phyloP scores from a whole-genome alignment of 257 asterid genomes.

The Solanum chaucha region DNA sequence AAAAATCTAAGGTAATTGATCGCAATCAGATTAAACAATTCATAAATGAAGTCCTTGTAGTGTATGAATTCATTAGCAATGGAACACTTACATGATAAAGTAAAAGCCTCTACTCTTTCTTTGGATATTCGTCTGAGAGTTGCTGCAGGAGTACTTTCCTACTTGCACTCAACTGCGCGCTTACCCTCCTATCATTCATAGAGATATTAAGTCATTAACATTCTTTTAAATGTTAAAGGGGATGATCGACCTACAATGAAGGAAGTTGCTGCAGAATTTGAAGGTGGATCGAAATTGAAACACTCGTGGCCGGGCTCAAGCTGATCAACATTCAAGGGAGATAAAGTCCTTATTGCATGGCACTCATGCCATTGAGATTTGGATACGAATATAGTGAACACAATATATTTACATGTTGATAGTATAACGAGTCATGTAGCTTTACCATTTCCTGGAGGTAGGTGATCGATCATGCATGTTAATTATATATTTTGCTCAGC shows the following conservation, averaged over 20 bases:
- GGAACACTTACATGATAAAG: constrained; percentile 16
- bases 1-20: not conserved
- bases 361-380: not conserved
- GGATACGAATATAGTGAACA: not conserved
- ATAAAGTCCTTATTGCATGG: not conserved
- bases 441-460: constrained; percentile 1
- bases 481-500: not conserved
- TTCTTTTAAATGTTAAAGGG: constrained; percentile 19
- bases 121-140: constrained; percentile 19
- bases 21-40: constrained; percentile 20
- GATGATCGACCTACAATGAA: constrained; percentile 41
- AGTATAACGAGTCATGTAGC: constrained; percentile 1
- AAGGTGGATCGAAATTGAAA: constrained; percentile 7
- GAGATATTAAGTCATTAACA: constrained; percentile 26
- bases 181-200: constrained; percentile 31
- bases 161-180: constrained; percentile 11
- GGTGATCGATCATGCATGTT: not conserved
- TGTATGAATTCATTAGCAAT: constrained; percentile 20
- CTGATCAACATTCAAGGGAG: not conserved
- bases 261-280: constrained; percentile 22
- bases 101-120: not conserved
- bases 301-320: not conserved
- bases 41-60: constrained; percentile 25
- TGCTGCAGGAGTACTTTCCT: constrained; percentile 22
- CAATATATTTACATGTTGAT: not conserved